Conservation (phyloP, 306 rosid genomes). For the Inga leiocalycina region DNA sequence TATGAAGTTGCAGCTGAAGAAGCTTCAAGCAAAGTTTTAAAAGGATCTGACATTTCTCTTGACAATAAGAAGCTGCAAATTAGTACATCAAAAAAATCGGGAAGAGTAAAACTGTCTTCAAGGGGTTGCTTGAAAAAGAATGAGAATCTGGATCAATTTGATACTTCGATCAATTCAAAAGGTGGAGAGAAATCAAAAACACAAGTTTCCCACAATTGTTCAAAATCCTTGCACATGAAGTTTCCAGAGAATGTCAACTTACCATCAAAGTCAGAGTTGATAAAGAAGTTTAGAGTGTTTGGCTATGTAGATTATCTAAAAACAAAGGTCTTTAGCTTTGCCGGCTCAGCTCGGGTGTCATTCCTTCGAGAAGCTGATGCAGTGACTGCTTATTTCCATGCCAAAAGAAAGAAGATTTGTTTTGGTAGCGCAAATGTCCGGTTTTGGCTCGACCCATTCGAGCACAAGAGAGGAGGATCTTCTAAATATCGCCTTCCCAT, state of each 20-base stretch:
- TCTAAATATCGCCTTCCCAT: neutral
- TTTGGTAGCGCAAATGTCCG: conserved; percentile 38
- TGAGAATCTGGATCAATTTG: conserved; percentile 10
- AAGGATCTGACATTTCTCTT: conserved; percentile 17
- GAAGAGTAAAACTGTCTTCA: neutral
- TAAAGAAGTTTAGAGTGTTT: conserved; percentile 47
- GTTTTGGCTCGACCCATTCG: conserved; percentile 43
- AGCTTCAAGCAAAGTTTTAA: neutral
- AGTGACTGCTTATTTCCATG: conserved; percentile 39
- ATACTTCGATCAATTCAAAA: conserved; percentile 30
- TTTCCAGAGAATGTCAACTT: conserved; percentile 44
- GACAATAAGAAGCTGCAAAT: conserved; percentile 20
- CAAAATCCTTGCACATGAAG: conserved; percentile 38
- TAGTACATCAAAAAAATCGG: neutral
- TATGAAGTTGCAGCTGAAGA: conserved; percentile 23
- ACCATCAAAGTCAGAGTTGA: conserved; percentile 41
- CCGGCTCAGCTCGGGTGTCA: conserved; percentile 40
- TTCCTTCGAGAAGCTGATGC: conserved; percentile 41
- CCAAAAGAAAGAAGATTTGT: conserved; percentile 36
- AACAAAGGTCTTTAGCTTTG: conserved; percentile 26
- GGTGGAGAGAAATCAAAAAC: conserved; percentile 13
- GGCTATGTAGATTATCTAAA: conserved; percentile 41
- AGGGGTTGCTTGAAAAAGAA: conserved; percentile 21
- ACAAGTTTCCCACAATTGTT: conserved; percentile 16
- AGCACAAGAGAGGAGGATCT: conserved; percentile 31